Base-by-base conservation (phyloP, 352 stramenopile species). In the Globisporangium irregulare region DNA sequence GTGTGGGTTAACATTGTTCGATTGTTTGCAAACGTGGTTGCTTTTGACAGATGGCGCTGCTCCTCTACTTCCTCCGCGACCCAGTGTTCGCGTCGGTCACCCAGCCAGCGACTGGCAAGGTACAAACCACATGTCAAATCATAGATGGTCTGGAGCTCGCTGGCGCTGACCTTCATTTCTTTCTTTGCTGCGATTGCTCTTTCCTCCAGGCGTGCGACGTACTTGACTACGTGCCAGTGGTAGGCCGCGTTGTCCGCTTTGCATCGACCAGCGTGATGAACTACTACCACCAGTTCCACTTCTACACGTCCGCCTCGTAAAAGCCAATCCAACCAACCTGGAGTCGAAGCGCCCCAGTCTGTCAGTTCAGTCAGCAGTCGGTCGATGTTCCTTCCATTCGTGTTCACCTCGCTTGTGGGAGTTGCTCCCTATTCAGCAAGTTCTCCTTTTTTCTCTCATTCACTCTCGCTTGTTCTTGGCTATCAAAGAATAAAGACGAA, bases 231-330 rank as follows among this genome's bases (percentile, higher is more conserved):
- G 78, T 94, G 12, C 87, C 87, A 36, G 67, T 87, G 1, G 73
- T 93, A 24, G 87, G 87, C 63, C 90, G 87, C 64, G 70, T 90
- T 20, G 82, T 93, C 64, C 87, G 86, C 41, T 82, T 93, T 54
- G 80, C 80, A 67, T 79, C 80, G 38, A 82, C 79, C n/a, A 84
- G 80, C 4, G 70, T 93, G 36, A 59, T 94, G 68, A 78, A 90
- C 68, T 94, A 95, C 79, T 94, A 94, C 75, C 84, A 94, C 78
- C 85, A 91, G 60, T 92, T 89, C 70, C 76, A 95, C 75, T 95
- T 95, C 68, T 95, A 95, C 80, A 94, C 84, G 32, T 93, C 87
- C 53, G 87, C 82, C 14, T 95, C 87, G 73, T 95, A 95, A 72
- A 29, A 29, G 60, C 46, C 7, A 50, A 12, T 43, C 36, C 36